A percentile compares a stretch with the other conserved stretches of the same genome.
Evolutionary conservation across 164 flowering plant species (phyloP).

Genomic region (Kingdonia uniflora): DNA sequence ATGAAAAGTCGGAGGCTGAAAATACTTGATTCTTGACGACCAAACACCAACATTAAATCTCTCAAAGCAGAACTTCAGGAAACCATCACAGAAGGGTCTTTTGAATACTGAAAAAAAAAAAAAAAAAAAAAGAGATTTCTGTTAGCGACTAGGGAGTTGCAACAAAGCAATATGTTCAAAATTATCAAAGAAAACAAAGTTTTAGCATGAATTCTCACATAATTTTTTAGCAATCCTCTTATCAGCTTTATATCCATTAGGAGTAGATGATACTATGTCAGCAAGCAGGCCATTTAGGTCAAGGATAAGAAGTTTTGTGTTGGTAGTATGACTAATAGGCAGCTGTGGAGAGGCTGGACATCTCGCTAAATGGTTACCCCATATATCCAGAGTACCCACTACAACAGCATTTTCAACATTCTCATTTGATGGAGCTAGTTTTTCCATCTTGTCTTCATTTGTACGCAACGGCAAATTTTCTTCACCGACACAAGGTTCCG

Average conservation of each 20-base stretch:
- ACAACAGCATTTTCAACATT: slow-evolving; percentile 4
- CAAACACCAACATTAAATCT: slow-evolving; percentile 75
- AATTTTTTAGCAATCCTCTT: slow-evolving; percentile 33
- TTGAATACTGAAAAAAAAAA: slow-evolving; percentile 50
- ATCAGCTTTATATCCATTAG: slow-evolving; percentile 35
- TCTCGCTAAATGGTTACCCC: slow-evolving; percentile 3
- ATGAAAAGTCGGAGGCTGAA: neutral
- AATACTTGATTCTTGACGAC: slow-evolving; percentile 79
- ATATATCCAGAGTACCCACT: neutral
- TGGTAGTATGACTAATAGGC: slow-evolving; percentile 6
- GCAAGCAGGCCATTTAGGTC: slow-evolving; percentile 89
- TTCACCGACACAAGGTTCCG: neutral
- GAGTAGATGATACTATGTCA: slow-evolving; percentile 45
- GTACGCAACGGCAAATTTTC: neutral
- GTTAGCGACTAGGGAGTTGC: neutral
- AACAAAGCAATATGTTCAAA: no score
- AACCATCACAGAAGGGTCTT: slow-evolving; percentile 70
- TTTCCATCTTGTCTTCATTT: slow-evolving; percentile 3
- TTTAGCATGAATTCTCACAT: slow-evolving; percentile 30
- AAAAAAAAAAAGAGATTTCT: no score
- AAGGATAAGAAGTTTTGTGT: slow-evolving; percentile 67
- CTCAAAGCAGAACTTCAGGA: slow-evolving; percentile 73
- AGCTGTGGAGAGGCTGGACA: no score
- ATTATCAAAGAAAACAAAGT: neutral
- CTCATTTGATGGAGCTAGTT: neutral